Percentiles rank a stretch among this genome's conserved stretches.
These are phyloP conservation scores for Phytophthora idaei DNA, from an alignment of 352 stramenopile genomes.

Conservation along the genomic window DNA sequence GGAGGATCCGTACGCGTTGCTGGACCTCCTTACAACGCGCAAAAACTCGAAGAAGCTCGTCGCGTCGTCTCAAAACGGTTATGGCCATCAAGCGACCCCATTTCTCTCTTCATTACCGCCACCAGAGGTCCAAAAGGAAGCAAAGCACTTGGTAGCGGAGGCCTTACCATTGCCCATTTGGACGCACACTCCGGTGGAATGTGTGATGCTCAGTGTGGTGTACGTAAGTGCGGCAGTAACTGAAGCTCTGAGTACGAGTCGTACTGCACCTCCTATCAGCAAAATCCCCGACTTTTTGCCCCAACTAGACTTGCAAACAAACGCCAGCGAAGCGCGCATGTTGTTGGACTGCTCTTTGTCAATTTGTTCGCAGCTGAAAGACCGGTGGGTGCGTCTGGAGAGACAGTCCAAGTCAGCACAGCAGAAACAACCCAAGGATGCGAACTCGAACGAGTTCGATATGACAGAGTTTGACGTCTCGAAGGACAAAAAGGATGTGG, in stretches of 20 bases:
- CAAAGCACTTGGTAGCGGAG: constrained; percentile 66
- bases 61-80: constrained; percentile 17
- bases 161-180: constrained; percentile 65
- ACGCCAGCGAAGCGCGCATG: constrained; percentile 50
- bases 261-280: neutral
- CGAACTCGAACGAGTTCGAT: constrained; percentile 45
- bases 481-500: constrained; percentile 49
- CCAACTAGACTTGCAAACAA: constrained; percentile 43
- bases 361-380: constrained; percentile 61
- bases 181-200: constrained; percentile 64
- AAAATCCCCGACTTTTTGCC: constrained; percentile 56
- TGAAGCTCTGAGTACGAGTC: constrained; percentile 34
- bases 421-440: constrained; percentile 29
- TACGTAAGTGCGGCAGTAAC: constrained; percentile 71
- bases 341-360: constrained; percentile 64
- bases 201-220: constrained; percentile 67
- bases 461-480: constrained; percentile 65
- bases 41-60: constrained; percentile 54
- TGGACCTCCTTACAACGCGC: constrained; percentile 67
- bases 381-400: constrained; percentile 67
- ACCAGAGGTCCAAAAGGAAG: constrained; percentile 66
- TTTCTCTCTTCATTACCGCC: constrained; percentile 38
- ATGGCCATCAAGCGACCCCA: constrained; percentile 13
- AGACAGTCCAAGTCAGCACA: constrained; percentile 45
- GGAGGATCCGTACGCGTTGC: constrained; percentile 68